phyloP scores from a whole-genome alignment of 2,329 filamentous ascomycete species.

The Sporothrix pseudoabietina region DNA sequence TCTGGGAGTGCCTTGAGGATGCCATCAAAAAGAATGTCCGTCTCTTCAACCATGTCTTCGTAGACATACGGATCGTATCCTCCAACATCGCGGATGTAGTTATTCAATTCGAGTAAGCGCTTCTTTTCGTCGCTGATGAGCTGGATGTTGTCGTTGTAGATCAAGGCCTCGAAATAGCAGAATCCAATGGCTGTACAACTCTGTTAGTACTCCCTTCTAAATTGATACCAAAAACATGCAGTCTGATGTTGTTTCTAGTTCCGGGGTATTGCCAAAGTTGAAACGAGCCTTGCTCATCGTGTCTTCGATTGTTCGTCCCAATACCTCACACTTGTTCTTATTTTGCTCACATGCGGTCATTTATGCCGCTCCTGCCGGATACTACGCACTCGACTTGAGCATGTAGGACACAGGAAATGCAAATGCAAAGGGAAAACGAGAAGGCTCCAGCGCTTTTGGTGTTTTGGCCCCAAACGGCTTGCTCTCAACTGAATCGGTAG shows the following conservation, averaged over 20 bases:
- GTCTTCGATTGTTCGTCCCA: too few relatives aligned
- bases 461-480: not conserved
- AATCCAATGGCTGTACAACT: slow-evolving; percentile 77
- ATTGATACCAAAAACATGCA: not conserved
- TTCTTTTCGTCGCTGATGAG: slow-evolving; percentile 70
- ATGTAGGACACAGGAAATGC: not conserved
- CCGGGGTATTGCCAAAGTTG: not conserved
- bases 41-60: slow-evolving; percentile 82
- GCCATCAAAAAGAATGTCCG: slow-evolving; percentile 66
- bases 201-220: not conserved
- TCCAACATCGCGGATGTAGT: slow-evolving; percentile 69
- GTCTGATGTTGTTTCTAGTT: not conserved
- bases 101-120: slow-evolving; percentile 71
- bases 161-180: slow-evolving; percentile 85
- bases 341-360: not conserved
- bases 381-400: not conserved
- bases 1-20: slow-evolving; percentile 62
- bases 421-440: too few relatives aligned
- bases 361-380: slow-evolving; percentile 4
- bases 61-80: slow-evolving; percentile 71
- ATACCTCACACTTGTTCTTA: not conserved
- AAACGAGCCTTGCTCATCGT: not conserved
- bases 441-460: not conserved
- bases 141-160: slow-evolving; percentile 64
- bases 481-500: not conserved